These are phyloP conservation scores for Eutrema japonicum DNA, from an alignment of 345 rosid genomes.

Conservation along the genomic window DNA sequence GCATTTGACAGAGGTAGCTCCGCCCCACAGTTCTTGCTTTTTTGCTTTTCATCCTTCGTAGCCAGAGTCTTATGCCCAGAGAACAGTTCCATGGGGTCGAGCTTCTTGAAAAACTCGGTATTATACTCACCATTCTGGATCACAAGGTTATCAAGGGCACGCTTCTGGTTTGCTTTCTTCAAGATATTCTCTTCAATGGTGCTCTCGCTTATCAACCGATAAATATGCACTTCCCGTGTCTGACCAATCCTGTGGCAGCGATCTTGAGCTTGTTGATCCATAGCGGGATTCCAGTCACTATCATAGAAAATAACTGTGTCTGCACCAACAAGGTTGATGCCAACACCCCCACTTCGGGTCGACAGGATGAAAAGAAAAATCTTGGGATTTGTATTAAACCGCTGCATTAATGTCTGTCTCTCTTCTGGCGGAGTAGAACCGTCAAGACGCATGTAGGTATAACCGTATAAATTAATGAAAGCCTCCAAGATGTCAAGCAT, in stretches of 20 bases:
- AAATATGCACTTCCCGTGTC: slow-evolving; percentile 98
- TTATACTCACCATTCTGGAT: slow-evolving; percentile 98
- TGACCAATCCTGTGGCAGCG: slow-evolving; percentile 99
- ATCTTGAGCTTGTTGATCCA: slow-evolving; percentile 99
- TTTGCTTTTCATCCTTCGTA: slow-evolving; percentile 63
- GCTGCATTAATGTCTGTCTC: slow-evolving; percentile 99
- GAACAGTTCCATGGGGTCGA: slow-evolving; percentile 95
- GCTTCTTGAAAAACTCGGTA: slow-evolving; percentile 98
- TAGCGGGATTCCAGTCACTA: slow-evolving; percentile 99
- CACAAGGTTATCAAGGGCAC: slow-evolving; percentile 96
- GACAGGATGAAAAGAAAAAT: slow-evolving; percentile 95
- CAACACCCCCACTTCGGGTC: slow-evolving; percentile 99
- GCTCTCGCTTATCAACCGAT: slow-evolving; percentile 94
- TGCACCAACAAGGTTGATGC: slow-evolving; percentile 98
- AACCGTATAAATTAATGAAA: slow-evolving; percentile 92
- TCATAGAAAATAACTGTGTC: slow-evolving; percentile 99
- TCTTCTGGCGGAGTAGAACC: slow-evolving; percentile 99
- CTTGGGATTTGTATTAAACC: slow-evolving; percentile 98
- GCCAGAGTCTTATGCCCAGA: slow-evolving; percentile 76
- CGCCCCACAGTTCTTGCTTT: slow-evolving; percentile 48
- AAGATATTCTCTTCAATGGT: slow-evolving; percentile 98
- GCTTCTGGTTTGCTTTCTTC: slow-evolving; percentile 99
- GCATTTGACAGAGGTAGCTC: slow-evolving; percentile 77
- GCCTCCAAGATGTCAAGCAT: slow-evolving; percentile 99
- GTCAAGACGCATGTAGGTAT: slow-evolving; percentile 98